phyloP scores from a whole-genome alignment of 2,329 filamentous ascomycete species.

The Cladophialophora psammophila region DNA sequence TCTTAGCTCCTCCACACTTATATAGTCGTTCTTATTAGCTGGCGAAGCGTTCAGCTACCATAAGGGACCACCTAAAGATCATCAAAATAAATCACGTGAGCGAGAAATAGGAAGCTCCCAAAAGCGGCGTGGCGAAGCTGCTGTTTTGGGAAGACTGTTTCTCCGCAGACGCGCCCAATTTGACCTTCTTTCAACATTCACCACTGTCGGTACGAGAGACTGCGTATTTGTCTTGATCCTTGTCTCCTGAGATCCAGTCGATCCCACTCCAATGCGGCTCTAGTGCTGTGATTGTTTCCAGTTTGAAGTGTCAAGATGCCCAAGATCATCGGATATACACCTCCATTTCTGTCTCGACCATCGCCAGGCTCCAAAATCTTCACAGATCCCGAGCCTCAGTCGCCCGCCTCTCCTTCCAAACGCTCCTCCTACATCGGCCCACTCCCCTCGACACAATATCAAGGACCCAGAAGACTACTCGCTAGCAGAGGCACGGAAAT shows the following conservation, averaged over 20 bases:
- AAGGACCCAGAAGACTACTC: slow-evolving; percentile 67
- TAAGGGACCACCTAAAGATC: neutral
- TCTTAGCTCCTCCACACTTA: neutral
- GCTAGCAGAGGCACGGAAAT: slow-evolving; percentile 84
- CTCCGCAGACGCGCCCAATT: slow-evolving; percentile 9
- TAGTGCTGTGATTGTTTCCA: neutral
- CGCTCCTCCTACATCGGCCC: slow-evolving; percentile 45
- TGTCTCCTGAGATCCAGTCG: neutral
- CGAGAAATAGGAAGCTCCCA: neutral
- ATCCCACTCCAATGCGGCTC: neutral
- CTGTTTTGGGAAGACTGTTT: neutral
- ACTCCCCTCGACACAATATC: slow-evolving; percentile 42
- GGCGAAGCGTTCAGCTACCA: neutral
- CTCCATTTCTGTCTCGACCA: slow-evolving; percentile 82
- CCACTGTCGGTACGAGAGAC: neutral
- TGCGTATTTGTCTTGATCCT: neutral
- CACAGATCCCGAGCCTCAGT: slow-evolving; percentile 58
- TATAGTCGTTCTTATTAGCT: neutral
- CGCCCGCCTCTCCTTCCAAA: slow-evolving; percentile 47
- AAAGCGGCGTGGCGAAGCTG: neutral
- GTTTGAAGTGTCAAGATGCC: slow-evolving; percentile 67
- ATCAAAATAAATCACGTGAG: neutral
- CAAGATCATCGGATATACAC: slow-evolving; percentile 83
- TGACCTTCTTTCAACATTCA: slow-evolving; percentile 8
- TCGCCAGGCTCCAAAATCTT: slow-evolving; percentile 83